phyloP scores from a whole-genome alignment of 805 yeast species.

The Dipodascopsis uninucleata region DNA sequence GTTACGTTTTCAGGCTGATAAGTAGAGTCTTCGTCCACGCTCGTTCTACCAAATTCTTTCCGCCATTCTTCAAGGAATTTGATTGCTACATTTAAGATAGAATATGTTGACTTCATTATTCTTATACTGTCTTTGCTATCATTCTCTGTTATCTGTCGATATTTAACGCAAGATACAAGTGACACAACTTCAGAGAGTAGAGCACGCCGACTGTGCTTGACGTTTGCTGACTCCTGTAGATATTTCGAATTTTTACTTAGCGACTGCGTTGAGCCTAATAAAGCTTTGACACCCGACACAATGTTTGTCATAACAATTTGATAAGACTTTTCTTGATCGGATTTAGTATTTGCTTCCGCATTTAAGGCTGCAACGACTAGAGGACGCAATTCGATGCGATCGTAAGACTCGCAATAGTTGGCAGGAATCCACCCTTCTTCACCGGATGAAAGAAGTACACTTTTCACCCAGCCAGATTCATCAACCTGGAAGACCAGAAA shows the following conservation, averaged over 20 bases:
- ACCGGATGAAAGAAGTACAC: slow-evolving; percentile 37
- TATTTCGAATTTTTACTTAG: slow-evolving; percentile 36
- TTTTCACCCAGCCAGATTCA: slow-evolving; percentile 45
- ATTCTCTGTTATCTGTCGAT: too few species aligned
- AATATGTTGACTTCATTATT: too few species aligned
- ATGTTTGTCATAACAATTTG: slow-evolving; percentile 39
- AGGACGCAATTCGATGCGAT: slow-evolving; percentile 36
- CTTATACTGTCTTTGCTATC: too few species aligned
- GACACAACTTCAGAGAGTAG: slow-evolving; percentile 41
- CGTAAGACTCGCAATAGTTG: slow-evolving; percentile 41
- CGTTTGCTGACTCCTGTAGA: slow-evolving; percentile 33
- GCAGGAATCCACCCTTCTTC: slow-evolving; percentile 45
- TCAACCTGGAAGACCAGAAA: slow-evolving; percentile 40
- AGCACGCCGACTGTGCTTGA: slow-evolving; percentile 37
- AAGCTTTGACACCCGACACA: slow-evolving; percentile 39
- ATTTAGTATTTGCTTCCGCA: slow-evolving; percentile 35
- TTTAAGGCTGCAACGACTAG: slow-evolving; percentile 38
- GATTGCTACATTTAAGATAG: too few species aligned
- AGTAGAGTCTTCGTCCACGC: too few species aligned
- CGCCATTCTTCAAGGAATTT: too few species aligned
- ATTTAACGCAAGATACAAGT: slow-evolving; percentile 39
- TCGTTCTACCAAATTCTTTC: too few species aligned
- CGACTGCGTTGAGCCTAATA: slow-evolving; percentile 37
- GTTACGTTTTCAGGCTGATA: too few species aligned
- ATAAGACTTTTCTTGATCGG: slow-evolving; percentile 28